Evolutionary conservation across 2,329 filamentous ascomycete genomes (phyloP), one percentile per base, ranked within the genome.

Genomic region (Trichophyton verrucosum): DNA sequence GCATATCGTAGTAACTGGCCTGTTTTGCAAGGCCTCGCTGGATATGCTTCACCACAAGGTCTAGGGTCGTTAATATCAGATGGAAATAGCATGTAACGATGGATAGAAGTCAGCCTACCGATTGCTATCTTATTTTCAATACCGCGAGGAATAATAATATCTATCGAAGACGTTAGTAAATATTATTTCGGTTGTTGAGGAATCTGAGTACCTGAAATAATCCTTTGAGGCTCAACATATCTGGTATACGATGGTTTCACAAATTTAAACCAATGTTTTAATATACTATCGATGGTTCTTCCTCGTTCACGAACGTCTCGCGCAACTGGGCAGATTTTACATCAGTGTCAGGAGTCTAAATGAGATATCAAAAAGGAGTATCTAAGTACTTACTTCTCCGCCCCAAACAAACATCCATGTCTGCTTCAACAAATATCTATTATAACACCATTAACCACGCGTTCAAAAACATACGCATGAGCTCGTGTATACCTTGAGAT

Each of bases 231-330:
- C 64, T 95, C 87, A 61, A 99, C 94, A 70, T 84, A 97, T 80
- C 87, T 89, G 73, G 92, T 88, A 68, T 95, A 97, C 70, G 97
- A 97, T 2, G 94, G 94, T 75, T 99, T 99, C 49, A 99, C 94
- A 71, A 88, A 99, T 9, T 78, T 78, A 72, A 97, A 96, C 94
- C 94, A 99, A 73, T 99, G 94, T 74, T 97, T 97, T 73, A 99
- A 91, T 69, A 91, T 92, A 46, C 94, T 94, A 71, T 96, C 88
- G 61, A 97, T 88, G 69, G 96, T 92, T 70, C 94, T 83, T 2
- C 89, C 92, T 68, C 94, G 85, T 68, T 96, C 89, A 67, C 84
- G 84, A 22, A 97, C 89, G 75, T 99, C 94, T 69, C 94, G 87
- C 42, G 90, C 78, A 66, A 95, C 87, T 91, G 53, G 63, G 40